Evolutionary conservation across 2,329 filamentous ascomycete species (phyloP).

Genomic region (Sporothrix mexicana): DNA sequence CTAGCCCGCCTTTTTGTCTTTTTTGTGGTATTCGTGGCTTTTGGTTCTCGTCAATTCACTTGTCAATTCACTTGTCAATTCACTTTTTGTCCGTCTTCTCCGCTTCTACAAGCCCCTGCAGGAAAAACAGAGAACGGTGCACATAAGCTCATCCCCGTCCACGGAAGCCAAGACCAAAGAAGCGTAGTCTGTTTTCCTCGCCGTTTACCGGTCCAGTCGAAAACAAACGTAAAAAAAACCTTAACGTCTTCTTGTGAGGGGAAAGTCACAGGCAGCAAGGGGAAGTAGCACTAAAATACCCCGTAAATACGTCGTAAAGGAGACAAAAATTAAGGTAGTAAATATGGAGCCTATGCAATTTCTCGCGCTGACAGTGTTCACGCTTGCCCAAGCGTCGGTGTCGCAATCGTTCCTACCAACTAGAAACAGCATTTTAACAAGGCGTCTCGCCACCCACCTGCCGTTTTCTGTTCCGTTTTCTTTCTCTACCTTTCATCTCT

Average conservation of each 20-base stretch:
- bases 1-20: background rate
- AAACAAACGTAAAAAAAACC: background rate
- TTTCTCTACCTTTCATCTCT: background rate
- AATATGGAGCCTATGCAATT: background rate
- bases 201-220: background rate
- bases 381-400: background rate
- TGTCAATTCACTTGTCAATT: no score
- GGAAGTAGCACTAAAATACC: background rate
- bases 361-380: no score
- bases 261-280: background rate
- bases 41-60: no score
- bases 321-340: background rate
- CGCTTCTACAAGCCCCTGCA: constrained; percentile 7
- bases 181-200: background rate
- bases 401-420: constrained; percentile 14
- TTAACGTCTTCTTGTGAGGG: constrained; percentile 1
- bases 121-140: background rate
- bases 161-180: background rate
- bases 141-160: background rate
- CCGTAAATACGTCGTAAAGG: background rate
- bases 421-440: background rate
- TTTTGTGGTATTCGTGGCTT: background rate
- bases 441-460: constrained; percentile 8
- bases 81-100: background rate
- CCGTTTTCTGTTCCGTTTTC: background rate